A percentile compares a stretch with the other conserved stretches of the same genome.
phyloP scores from a whole-genome alignment of 2,329 filamentous ascomycete genomes.

The Botrytis fragariae region DNA sequence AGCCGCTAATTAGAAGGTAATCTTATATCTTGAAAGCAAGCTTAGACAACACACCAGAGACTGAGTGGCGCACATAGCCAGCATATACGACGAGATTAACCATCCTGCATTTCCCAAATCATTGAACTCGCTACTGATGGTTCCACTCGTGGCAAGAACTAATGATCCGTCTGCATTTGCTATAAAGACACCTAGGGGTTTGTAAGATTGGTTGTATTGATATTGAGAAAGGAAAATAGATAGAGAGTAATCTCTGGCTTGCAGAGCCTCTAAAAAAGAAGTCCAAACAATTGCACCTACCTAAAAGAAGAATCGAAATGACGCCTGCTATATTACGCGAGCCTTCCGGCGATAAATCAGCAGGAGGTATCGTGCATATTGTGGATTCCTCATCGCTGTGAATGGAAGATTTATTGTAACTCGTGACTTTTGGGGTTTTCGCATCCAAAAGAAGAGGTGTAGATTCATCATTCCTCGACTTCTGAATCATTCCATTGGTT shows the following conservation, averaged over 20 bases:
- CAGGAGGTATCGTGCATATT: not conserved
- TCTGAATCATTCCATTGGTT: too few relatives aligned
- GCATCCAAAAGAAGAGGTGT: not conserved
- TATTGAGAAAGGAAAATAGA: not conserved
- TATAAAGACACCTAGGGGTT: slow-evolving; percentile 56
- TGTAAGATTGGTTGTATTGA: not conserved
- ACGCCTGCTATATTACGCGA: slow-evolving; percentile 24
- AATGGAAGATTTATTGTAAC: not conserved
- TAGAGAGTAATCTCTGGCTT: not conserved
- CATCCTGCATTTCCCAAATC: slow-evolving; percentile 56
- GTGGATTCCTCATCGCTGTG: not conserved
- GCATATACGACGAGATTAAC: slow-evolving; percentile 52
- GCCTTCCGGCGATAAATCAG: not conserved
- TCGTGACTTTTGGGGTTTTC: not conserved
- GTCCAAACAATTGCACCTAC: slow-evolving; percentile 21
- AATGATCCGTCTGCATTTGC: slow-evolving; percentile 62
- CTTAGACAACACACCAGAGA: slow-evolving; percentile 45
- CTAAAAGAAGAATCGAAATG: slow-evolving; percentile 28
- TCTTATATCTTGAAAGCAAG: not conserved
- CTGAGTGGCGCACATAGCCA: slow-evolving; percentile 53
- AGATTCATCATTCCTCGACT: not conserved
- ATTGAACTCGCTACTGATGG: slow-evolving; percentile 59
- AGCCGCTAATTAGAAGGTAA: not conserved
- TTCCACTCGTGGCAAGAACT: slow-evolving; percentile 62
- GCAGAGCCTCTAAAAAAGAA: not conserved